Evolutionary conservation across 495 filamentous ascomycete species (phyloP).

Genomic region (Xylaria longipes): DNA sequence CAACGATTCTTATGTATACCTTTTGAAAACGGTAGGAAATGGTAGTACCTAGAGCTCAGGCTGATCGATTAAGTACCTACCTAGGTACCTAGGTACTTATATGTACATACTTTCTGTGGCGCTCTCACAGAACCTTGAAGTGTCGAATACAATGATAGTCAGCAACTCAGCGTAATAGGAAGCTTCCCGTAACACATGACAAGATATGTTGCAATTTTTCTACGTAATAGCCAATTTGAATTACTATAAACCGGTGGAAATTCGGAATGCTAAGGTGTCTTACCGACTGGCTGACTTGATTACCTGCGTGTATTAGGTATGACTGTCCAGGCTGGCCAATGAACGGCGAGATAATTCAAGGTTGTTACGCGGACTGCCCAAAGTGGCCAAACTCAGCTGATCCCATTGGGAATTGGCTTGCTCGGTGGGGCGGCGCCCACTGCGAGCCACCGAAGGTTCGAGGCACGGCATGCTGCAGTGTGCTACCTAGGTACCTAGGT

Average conservation of each 20-base stretch:
- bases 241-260: not conserved
- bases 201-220: constrained; percentile 5
- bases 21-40: not conserved
- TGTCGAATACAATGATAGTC: not conserved
- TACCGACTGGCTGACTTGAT: constrained; percentile 7
- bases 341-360: not conserved
- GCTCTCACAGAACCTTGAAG: not conserved
- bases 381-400: constrained; percentile 9
- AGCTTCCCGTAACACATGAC: not conserved
- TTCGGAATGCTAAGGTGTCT: constrained; percentile 4
- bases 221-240: not conserved
- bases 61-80: not conserved
- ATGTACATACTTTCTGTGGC: not conserved
- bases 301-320: not conserved
- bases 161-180: not conserved
- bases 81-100: no score
- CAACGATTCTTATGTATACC: not conserved
- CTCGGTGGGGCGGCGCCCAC: not conserved
- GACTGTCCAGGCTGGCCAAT: constrained; percentile 6
- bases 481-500: no score
- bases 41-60: not conserved
- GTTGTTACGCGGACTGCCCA: not conserved
- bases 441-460: constrained; percentile 17
- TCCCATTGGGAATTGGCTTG: constrained; percentile 17
- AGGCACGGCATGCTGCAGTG: constrained; percentile 12